Conservation (phyloP, 2,329 filamentous ascomycete species). For the Triangularia setosa region DNA sequence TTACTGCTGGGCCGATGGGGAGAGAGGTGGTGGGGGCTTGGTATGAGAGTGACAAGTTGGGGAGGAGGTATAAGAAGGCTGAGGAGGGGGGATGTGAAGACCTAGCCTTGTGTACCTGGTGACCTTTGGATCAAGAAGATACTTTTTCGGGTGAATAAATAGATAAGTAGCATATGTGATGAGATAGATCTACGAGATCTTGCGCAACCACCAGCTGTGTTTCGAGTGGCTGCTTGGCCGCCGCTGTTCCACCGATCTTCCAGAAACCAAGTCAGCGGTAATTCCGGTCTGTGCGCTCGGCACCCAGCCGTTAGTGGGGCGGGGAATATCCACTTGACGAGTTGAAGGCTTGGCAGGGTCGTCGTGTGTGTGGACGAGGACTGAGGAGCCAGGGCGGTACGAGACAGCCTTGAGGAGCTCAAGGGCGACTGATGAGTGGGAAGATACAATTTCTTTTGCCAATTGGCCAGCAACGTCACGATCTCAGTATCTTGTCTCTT, state of each 20-base stretch:
- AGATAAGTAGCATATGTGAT: background rate
- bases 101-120: background rate
- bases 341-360: background rate
- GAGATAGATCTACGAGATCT: background rate
- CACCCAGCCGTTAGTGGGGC: background rate
- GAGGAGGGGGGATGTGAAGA: background rate
- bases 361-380: too few species aligned
- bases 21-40: slow-evolving; percentile 16
- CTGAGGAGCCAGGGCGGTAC: too few species aligned
- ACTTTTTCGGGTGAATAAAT: too few species aligned
- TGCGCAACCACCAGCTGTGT: background rate
- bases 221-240: background rate
- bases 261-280: background rate
- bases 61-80: slow-evolving; percentile 15
- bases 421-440: too few species aligned
- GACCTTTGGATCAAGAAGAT: too few species aligned
- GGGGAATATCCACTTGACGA: background rate
- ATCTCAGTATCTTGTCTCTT: too few species aligned
- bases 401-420: too few species aligned
- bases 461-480: too few species aligned
- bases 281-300: background rate
- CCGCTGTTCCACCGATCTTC: background rate
- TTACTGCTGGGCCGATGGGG: slow-evolving; percentile 26
- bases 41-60: slow-evolving; percentile 9
- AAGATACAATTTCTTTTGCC: too few species aligned